Percentiles rank a stretch among this genome's conserved stretches.
Conservation (phyloP, 202 grass and related monocot species). For the Panicum hallii region DNA sequence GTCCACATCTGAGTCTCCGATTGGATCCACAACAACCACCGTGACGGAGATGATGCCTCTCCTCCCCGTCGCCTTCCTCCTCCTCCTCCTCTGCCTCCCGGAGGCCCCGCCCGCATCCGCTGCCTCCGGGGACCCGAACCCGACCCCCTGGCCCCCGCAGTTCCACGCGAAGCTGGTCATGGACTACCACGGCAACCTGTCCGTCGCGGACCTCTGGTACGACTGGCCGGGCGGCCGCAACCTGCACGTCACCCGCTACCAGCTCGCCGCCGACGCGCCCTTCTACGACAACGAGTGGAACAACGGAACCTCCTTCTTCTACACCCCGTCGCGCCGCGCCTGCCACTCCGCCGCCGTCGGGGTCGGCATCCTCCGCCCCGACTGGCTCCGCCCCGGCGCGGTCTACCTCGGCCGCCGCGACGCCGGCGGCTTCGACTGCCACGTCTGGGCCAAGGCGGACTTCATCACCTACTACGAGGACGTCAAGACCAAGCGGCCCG, state of each 20-base stretch:
- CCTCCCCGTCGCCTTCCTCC: too few species aligned
- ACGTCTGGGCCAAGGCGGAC: constrained; percentile 69
- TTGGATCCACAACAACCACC: background rate
- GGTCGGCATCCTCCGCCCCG: constrained; percentile 64
- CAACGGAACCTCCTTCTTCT: constrained; percentile 89
- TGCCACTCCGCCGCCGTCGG: constrained; percentile 56
- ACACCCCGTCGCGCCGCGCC: constrained; percentile 35
- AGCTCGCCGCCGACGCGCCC: constrained; percentile 52
- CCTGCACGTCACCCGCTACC: constrained; percentile 69
- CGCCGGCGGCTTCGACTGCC: constrained; percentile 61
- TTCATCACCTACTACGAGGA: constrained; percentile 94
- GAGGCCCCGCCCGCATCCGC: background rate
- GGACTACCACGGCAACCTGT: constrained; percentile 53
- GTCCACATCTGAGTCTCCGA: background rate
- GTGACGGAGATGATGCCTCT: background rate
- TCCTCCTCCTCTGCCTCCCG: constrained; percentile 9
- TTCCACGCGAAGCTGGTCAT: constrained; percentile 71
- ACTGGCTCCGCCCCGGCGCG: constrained; percentile 56
- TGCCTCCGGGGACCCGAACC: constrained; percentile 6
- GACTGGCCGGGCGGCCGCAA: constrained; percentile 76
- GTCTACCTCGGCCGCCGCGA: constrained; percentile 58
- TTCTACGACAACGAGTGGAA: constrained; percentile 75
- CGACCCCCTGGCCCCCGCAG: constrained; percentile 64
- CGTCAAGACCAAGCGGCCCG: constrained; percentile 50
- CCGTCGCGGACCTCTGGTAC: constrained; percentile 74